phyloP scores from a whole-genome alignment of 2,329 filamentous ascomycete genomes.

The Catunica adiposa region DNA sequence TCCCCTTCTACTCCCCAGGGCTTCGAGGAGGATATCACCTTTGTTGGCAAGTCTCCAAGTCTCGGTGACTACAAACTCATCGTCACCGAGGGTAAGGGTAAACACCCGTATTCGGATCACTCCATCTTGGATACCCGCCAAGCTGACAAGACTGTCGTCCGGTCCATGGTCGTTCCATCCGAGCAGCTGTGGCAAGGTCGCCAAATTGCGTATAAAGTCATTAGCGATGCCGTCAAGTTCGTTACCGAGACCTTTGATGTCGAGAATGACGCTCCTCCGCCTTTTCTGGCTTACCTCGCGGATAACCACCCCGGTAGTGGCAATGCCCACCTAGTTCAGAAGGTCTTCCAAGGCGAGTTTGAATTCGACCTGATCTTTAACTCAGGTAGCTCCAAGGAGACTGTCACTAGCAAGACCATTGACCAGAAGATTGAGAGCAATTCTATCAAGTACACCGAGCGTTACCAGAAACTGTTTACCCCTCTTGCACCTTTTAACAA shows the following conservation, averaged over 20 bases:
- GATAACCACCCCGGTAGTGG: conserved; percentile 50
- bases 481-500: conserved; percentile 61
- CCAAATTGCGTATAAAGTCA: conserved; percentile 38
- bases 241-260: conserved; percentile 32
- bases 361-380: conserved; percentile 80
- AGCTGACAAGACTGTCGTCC: conserved; percentile 58
- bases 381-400: conserved; percentile 48
- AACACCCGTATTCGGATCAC: conserved; percentile 48
- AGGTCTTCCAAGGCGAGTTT: conserved; percentile 76
- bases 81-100: conserved; percentile 51
- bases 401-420: conserved; percentile 44
- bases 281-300: conserved; percentile 73
- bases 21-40: conserved; percentile 43
- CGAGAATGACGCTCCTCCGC: conserved; percentile 60
- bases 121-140: conserved; percentile 51
- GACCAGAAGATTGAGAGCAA: conserved; percentile 51
- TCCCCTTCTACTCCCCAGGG: conserved; percentile 28
- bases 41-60: conserved; percentile 52
- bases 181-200: conserved; percentile 75
- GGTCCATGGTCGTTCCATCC: conserved; percentile 48
- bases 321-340: conserved; percentile 79
- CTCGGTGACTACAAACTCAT: conserved; percentile 68
- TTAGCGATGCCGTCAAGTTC: conserved; percentile 34
- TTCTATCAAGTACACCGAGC: conserved; percentile 52
- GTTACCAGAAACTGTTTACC: conserved; percentile 53